A percentile compares a stretch with the other conserved stretches of the same genome.
These are phyloP conservation scores for Pyrenochaeta sp. DNA, from an alignment of 2,329 filamentous ascomycete species.

Conservation along the genomic window DNA sequence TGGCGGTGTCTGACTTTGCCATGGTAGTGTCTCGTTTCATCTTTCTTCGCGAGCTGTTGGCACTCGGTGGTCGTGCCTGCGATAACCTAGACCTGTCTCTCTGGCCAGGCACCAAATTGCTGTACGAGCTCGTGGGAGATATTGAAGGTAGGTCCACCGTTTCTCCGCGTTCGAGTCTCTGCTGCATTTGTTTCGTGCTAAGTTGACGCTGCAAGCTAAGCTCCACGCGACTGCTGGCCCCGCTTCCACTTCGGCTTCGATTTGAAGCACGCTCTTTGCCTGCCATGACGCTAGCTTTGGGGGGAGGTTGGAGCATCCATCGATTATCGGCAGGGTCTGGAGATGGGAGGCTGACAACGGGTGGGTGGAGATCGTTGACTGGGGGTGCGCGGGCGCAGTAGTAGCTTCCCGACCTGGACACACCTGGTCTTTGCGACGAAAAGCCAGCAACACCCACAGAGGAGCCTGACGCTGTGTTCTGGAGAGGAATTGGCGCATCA, in stretches of 20 bases:
- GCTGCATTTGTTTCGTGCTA: constrained; percentile 48
- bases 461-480: constrained; percentile 35
- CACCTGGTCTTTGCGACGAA: constrained; percentile 32
- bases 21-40: constrained; percentile 40
- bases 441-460: constrained; percentile 40
- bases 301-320: constrained; percentile 95
- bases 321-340: constrained; percentile 73
- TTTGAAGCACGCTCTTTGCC: constrained; percentile 76
- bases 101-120: constrained; percentile 28
- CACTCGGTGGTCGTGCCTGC: constrained; percentile 37
- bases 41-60: constrained; percentile 38
- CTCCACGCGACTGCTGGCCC: constrained; percentile 52
- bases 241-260: constrained; percentile 64
- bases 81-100: constrained; percentile 43
- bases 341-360: constrained; percentile 80
- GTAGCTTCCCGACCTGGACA: constrained; percentile 45
- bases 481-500: constrained; percentile 48
- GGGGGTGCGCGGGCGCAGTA: constrained; percentile 66
- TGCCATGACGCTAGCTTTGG: constrained; percentile 89
- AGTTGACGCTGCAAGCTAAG: constrained; percentile 49
- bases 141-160: constrained; percentile 46
- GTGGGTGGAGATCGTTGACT: constrained; percentile 86
- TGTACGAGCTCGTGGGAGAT: constrained; percentile 48
- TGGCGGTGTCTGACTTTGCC: constrained; percentile 18
- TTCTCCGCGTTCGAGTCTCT: constrained; percentile 46